Percentiles rank a stretch among this genome's conserved stretches.
Evolutionary conservation across 257 asterid species (phyloP).

Genomic region (Solanum pinnatisectum): DNA sequence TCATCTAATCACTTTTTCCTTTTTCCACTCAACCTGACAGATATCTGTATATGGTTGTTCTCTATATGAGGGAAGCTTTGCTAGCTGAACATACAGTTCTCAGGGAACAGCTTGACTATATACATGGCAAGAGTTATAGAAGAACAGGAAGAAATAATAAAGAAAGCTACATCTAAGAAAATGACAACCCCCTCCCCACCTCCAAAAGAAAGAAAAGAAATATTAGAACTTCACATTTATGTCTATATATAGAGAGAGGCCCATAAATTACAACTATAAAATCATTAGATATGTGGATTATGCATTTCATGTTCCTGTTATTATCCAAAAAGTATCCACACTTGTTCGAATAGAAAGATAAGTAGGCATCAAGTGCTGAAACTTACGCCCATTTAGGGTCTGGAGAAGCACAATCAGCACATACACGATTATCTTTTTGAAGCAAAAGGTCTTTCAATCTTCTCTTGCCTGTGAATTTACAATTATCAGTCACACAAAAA

Average conservation of each 20-base stretch:
- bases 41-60: not conserved
- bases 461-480: constrained; percentile 47
- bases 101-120: not conserved
- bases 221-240: not conserved
- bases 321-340: not conserved
- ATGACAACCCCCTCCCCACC: not conserved
- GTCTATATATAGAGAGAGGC: not conserved
- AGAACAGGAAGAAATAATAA: not conserved
- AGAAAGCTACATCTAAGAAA: not conserved
- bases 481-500: not conserved
- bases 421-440: constrained; percentile 62
- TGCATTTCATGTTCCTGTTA: not conserved
- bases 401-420: constrained; percentile 96
- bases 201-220: not conserved
- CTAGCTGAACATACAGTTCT: not conserved
- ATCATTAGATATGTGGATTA: not conserved
- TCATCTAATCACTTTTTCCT: not conserved
- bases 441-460: constrained; percentile 78
- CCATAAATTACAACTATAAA: not conserved
- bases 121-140: not conserved
- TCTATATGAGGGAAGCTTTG: not conserved
- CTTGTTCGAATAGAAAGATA: not conserved
- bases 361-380: not conserved
- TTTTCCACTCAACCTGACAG: not conserved
- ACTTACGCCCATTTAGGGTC: constrained; percentile 99